These are phyloP conservation scores for Leptographium radiaticola DNA, from an alignment of 2,329 filamentous ascomycete species.

Conservation along the genomic window DNA sequence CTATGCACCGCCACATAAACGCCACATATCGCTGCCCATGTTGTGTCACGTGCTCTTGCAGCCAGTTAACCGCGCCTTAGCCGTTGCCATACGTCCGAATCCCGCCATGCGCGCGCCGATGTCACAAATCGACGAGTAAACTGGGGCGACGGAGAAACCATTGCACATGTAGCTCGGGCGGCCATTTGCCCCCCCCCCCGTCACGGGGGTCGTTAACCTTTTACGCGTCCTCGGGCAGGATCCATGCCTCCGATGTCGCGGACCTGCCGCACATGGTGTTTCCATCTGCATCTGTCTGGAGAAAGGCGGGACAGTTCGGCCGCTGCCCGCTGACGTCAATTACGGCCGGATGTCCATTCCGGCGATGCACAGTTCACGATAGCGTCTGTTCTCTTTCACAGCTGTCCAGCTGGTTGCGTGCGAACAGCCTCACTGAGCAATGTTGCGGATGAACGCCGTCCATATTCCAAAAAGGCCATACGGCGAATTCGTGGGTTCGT, in stretches of 20 bases:
- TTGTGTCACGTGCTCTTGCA: background rate
- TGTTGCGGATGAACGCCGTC: background rate
- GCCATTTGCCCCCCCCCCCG: background rate
- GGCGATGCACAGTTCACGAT: background rate
- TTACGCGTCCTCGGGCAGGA: background rate
- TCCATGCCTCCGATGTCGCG: background rate
- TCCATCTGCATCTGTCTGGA: background rate
- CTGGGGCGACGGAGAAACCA: background rate
- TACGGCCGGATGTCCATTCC: background rate
- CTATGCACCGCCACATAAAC: background rate
- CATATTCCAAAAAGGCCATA: background rate
- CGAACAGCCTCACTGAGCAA: background rate
- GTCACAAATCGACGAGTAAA: background rate
- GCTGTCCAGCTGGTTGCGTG: background rate
- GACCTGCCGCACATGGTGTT: too few species aligned
- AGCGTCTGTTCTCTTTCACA: background rate
- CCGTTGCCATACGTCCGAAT: slow-evolving; percentile 2
- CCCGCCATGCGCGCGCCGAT: background rate
- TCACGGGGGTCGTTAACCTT: background rate
- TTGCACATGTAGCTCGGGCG: background rate
- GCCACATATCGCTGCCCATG: background rate
- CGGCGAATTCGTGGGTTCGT: background rate
- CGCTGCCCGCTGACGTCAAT: background rate
- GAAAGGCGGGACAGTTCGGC: background rate
- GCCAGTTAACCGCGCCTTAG: background rate